Percentiles rank a stretch among this genome's conserved stretches.
Evolutionary conservation across 2,329 filamentous ascomycete species (phyloP).

Genomic region (Clonostachys chloroleuca): DNA sequence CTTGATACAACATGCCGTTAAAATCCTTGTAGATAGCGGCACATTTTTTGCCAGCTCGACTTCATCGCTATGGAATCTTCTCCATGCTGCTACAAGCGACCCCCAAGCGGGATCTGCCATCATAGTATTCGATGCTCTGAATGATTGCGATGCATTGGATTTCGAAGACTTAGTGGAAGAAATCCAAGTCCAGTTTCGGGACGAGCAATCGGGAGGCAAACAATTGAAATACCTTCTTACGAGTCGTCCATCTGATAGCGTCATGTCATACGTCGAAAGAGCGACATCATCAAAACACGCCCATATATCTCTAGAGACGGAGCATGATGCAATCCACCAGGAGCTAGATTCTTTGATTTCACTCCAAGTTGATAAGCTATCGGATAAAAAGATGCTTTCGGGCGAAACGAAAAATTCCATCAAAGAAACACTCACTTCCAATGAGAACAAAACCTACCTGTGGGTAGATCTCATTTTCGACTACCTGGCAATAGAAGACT

Average conservation of each 20-base stretch:
- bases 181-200: constrained; percentile 1
- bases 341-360: constrained; percentile 27
- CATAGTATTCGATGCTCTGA: neutral
- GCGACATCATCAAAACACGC: constrained; percentile 14
- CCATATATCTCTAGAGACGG: constrained; percentile 24
- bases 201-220: neutral
- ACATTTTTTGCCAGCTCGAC: constrained; percentile 10
- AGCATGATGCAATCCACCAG: constrained; percentile 22
- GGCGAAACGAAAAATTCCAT: constrained; percentile 6
- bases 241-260: constrained; percentile 22
- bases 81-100: constrained; percentile 12
- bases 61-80: constrained; percentile 22
- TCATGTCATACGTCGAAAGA: constrained; percentile 13
- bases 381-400: constrained; percentile 3
- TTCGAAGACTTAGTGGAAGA: constrained; percentile 7
- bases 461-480: constrained; percentile 28
- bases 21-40: constrained; percentile 14
- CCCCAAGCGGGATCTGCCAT: neutral
- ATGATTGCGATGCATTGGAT: constrained; percentile 4
- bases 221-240: constrained; percentile 27
- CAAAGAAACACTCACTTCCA: constrained; percentile 7
- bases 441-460: constrained; percentile 26
- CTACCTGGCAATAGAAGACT: constrained; percentile 12
- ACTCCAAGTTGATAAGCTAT: constrained; percentile 12
- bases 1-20: constrained; percentile 24